These are phyloP conservation scores for Cordyceps farinosa DNA, from an alignment of 2,329 filamentous ascomycete species.

Conservation along the genomic window DNA sequence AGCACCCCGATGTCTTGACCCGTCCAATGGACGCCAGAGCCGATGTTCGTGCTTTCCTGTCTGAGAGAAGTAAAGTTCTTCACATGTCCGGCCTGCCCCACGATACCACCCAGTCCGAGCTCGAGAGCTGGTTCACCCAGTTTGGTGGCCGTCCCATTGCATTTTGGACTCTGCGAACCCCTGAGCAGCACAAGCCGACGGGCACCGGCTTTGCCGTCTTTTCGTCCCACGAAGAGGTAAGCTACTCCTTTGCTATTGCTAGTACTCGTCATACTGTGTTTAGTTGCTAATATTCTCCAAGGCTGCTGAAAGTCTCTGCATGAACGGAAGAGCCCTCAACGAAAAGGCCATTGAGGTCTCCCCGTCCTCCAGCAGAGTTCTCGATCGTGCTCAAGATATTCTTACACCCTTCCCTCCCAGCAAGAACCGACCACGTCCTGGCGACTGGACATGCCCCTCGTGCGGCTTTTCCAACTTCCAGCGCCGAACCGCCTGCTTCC, in stretches of 20 bases:
- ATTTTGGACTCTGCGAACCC: conserved; percentile 97
- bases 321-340: conserved; percentile 97
- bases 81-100: conserved; percentile 97
- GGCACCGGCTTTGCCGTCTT: conserved; percentile 98
- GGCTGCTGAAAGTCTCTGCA: conserved; percentile 96
- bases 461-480: conserved; percentile 99
- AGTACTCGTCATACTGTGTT: neutral
- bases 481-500: conserved; percentile 95
- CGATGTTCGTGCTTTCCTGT: conserved; percentile 92
- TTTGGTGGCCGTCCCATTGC: conserved; percentile 97
- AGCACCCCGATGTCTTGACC: conserved; percentile 91
- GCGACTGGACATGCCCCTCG: conserved; percentile 98
- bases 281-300: conserved; percentile 35
- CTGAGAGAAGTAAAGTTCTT: conserved; percentile 94
- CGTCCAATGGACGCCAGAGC: conserved; percentile 95
- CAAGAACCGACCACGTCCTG: conserved; percentile 95
- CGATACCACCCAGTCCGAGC: conserved; percentile 96
- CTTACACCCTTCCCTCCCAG: conserved; percentile 96
- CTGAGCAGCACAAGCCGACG: conserved; percentile 99
- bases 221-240: conserved; percentile 96
- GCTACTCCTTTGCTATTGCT: conserved; percentile 30
- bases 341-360: conserved; percentile 99
- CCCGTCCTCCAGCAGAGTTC: conserved; percentile 91
- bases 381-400: conserved; percentile 93
- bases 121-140: conserved; percentile 99